These are phyloP conservation scores for Candida frijolesensis DNA, from an alignment of 1,139 yeast species.

Conservation along the genomic window DNA sequence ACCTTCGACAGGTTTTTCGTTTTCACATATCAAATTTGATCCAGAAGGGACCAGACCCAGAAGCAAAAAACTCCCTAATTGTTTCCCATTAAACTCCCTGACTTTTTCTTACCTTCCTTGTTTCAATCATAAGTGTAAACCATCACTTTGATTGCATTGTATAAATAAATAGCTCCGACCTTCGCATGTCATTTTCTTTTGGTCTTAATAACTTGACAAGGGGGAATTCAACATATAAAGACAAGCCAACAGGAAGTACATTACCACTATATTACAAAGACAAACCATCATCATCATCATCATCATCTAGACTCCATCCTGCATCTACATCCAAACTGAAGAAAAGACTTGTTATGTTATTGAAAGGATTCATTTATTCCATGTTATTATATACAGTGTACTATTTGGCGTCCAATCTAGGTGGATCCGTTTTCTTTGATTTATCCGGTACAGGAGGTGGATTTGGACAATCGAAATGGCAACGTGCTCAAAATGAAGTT, in stretches of 20 bases:
- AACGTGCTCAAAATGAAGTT: conserved; percentile 54
- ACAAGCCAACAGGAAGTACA: conserved; percentile 16
- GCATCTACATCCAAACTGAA: conserved; percentile 8
- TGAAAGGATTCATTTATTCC: conserved; percentile 44
- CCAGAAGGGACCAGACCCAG: neutral
- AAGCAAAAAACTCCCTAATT: neutral
- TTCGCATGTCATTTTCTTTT: conserved; percentile 16
- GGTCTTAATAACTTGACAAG: conserved; percentile 12
- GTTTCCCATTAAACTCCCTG: neutral
- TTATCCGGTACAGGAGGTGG: neutral
- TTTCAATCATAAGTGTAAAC: conserved; percentile 1
- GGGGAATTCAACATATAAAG: conserved; percentile 17
- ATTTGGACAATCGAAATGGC: conserved; percentile 30
- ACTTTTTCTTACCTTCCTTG: neutral
- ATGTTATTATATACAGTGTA: conserved; percentile 42
- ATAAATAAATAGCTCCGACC: neutral
- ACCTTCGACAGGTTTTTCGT: neutral
- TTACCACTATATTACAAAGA: conserved; percentile 36
- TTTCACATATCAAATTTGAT: neutral
- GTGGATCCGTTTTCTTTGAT: conserved; percentile 1
- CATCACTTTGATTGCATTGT: neutral
- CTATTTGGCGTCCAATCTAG: conserved; percentile 14
- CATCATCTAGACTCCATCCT: conserved; percentile 9
- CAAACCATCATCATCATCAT: conserved; percentile 28
- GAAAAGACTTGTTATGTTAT: conserved; percentile 34